These are phyloP conservation scores for Xerocomellus amylosporus DNA, from an alignment of 768 basidiomycete species.

Conservation along the genomic window DNA sequence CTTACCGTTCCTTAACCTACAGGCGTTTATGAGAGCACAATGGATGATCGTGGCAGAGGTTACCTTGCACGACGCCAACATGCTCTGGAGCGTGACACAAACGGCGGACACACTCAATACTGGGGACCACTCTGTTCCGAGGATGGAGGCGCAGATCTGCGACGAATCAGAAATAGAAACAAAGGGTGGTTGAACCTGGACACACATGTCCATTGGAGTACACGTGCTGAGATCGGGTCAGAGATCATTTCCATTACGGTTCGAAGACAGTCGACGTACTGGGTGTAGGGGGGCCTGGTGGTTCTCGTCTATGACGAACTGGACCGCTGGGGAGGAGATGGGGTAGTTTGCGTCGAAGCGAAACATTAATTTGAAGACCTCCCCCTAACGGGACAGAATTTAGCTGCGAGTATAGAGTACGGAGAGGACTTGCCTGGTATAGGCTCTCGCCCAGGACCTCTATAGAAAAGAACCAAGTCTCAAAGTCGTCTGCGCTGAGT, in stretches of 20 bases:
- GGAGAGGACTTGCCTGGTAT: slow-evolving; percentile 53
- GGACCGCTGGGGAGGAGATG: slow-evolving; percentile 84
- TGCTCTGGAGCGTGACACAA: slow-evolving; percentile 85
- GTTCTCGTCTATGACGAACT: slow-evolving; percentile 69
- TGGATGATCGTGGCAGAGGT: background rate
- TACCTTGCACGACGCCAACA: slow-evolving; percentile 92
- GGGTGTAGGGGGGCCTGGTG: slow-evolving; percentile 76
- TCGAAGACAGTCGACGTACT: slow-evolving; percentile 41
- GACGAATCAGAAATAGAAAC: slow-evolving; percentile 16
- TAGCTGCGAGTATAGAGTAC: background rate
- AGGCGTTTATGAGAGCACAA: background rate
- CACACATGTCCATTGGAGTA: slow-evolving; percentile 86
- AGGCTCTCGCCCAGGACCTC: slow-evolving; percentile 82
- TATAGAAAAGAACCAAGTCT: slow-evolving; percentile 74
- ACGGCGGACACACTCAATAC: slow-evolving; percentile 81
- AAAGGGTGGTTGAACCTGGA: background rate
- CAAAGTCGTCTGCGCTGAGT: slow-evolving; percentile 71
- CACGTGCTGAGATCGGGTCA: slow-evolving; percentile 55
- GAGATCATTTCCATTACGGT: slow-evolving; percentile 2
- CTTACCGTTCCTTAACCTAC: slow-evolving; percentile 65
- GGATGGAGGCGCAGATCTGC: slow-evolving; percentile 86
- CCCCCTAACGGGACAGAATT: slow-evolving; percentile 48
- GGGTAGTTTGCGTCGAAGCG: slow-evolving; percentile 81
- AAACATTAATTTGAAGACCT: slow-evolving; percentile 76
- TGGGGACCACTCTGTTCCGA: slow-evolving; percentile 88